phyloP scores from a whole-genome alignment of 2,329 filamentous ascomycete species.

The Leptographium procerum region DNA sequence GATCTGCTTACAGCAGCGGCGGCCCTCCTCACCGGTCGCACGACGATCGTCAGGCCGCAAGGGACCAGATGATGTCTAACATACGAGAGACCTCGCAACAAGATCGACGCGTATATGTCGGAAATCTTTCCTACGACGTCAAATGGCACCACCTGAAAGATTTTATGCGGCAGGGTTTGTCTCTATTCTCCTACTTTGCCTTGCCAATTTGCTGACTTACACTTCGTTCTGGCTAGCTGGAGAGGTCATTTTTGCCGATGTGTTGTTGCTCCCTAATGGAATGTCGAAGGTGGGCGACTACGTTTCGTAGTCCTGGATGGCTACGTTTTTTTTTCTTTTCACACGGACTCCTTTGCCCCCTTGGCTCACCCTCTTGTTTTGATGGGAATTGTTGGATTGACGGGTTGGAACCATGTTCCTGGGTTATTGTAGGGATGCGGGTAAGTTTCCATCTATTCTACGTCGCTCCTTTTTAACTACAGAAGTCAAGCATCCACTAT shows the following conservation, averaged over 20 bases:
- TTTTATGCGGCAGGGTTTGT: constrained; percentile 89
- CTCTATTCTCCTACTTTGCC: not conserved
- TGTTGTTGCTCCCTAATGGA: constrained; percentile 98
- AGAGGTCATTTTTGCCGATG: constrained; percentile 98
- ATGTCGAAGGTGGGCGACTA: constrained; percentile 99
- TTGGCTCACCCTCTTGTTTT: constrained; percentile 36
- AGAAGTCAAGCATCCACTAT: no score
- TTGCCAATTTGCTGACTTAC: constrained; percentile 22
- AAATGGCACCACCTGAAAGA: constrained; percentile 99
- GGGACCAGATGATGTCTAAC: constrained; percentile 93
- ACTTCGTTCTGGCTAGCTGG: constrained; percentile 53
- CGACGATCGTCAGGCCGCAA: constrained; percentile 72
- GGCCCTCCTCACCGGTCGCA: constrained; percentile 57
- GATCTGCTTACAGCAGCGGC: constrained; percentile 48
- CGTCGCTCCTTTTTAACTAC: not conserved
- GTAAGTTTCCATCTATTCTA: constrained; percentile 48
- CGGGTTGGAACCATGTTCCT: constrained; percentile 88
- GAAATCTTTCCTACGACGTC: constrained; percentile 97
- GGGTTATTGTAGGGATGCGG: constrained; percentile 98
- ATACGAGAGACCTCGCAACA: constrained; percentile 93
- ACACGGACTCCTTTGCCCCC: constrained; percentile 22
- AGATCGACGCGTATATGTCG: constrained; percentile 98
- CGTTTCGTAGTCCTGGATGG: constrained; percentile 69
- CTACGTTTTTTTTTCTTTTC: constrained; percentile 41
- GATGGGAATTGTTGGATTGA: constrained; percentile 97